A percentile compares a stretch with the other conserved stretches of the same genome.
Conservation (phyloP, 805 yeast species). For the Trichomonascus vanleenenianus region DNA sequence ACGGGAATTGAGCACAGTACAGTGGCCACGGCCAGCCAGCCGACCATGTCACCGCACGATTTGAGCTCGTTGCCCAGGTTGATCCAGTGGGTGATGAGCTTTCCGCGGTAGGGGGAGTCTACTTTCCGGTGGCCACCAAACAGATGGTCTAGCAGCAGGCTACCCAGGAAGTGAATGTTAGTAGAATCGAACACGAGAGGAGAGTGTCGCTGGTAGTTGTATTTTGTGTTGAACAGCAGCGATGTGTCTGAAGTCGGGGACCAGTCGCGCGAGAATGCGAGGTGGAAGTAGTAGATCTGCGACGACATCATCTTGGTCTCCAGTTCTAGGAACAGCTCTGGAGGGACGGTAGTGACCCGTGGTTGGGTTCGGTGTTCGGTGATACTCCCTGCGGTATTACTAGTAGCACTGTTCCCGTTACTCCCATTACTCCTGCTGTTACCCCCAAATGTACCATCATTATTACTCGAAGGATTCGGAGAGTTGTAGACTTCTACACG, state of each 20-base stretch:
- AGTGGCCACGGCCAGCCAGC: constrained; percentile 88
- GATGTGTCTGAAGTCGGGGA: constrained; percentile 75
- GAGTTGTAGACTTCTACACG: constrained; percentile 11
- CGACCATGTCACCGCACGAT: constrained; percentile 81
- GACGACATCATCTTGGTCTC: constrained; percentile 49
- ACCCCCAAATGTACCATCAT: no score
- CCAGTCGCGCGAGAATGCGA: constrained; percentile 62
- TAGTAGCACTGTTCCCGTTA: neutral
- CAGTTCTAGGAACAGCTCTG: constrained; percentile 45
- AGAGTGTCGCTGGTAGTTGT: constrained; percentile 42
- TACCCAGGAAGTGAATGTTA: constrained; percentile 72
- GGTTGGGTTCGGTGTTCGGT: neutral
- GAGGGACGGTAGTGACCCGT: constrained; percentile 21
- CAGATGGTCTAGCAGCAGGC: constrained; percentile 60
- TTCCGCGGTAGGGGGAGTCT: constrained; percentile 40
- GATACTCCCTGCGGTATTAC: neutral
- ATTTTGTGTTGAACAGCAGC: constrained; percentile 47
- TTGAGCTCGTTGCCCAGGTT: constrained; percentile 72
- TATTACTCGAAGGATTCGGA: neutral
- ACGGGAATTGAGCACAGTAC: constrained; percentile 76
- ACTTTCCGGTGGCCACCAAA: constrained; percentile 37
- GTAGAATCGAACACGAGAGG: constrained; percentile 71
- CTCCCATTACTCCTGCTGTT: neutral
- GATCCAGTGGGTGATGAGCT: constrained; percentile 73
- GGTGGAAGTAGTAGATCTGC: constrained; percentile 60